Conservation (phyloP, 306 rosid species). For the Gynostemma pentaphyllum region DNA sequence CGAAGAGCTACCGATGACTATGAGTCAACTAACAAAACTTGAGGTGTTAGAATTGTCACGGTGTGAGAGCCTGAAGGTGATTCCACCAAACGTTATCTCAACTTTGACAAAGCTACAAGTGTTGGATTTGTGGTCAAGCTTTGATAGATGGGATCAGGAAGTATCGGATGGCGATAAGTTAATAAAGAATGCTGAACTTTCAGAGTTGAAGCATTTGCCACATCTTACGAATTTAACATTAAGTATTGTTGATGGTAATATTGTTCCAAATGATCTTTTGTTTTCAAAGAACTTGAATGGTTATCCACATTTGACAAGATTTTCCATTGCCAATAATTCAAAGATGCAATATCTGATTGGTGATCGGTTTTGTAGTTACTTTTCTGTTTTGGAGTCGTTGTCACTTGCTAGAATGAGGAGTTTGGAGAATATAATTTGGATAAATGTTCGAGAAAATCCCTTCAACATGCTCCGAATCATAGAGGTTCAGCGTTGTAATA, state of each 20-base stretch:
- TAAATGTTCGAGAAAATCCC: background rate
- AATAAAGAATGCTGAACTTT: background rate
- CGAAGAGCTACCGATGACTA: background rate
- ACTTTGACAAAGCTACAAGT: background rate
- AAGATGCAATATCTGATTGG: background rate
- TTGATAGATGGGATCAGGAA: background rate
- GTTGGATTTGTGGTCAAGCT: background rate
- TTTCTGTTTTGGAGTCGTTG: background rate
- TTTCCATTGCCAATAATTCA: background rate
- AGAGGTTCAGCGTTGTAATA: background rate
- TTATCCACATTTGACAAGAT: background rate
- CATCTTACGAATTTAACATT: background rate
- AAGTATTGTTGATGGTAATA: background rate
- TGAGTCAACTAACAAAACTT: background rate
- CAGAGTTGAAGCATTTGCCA: background rate
- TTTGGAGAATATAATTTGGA: background rate
- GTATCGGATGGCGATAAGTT: background rate
- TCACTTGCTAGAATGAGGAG: background rate
- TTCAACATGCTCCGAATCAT: background rate
- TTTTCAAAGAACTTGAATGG: background rate
- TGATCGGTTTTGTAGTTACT: background rate
- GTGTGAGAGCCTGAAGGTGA: background rate
- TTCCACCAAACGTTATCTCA: conserved; percentile 6
- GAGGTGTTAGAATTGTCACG: background rate
- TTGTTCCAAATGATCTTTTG: background rate